These are phyloP conservation scores for Catunica adiposa DNA, from an alignment of 2,329 filamentous ascomycete species.

Conservation along the genomic window DNA sequence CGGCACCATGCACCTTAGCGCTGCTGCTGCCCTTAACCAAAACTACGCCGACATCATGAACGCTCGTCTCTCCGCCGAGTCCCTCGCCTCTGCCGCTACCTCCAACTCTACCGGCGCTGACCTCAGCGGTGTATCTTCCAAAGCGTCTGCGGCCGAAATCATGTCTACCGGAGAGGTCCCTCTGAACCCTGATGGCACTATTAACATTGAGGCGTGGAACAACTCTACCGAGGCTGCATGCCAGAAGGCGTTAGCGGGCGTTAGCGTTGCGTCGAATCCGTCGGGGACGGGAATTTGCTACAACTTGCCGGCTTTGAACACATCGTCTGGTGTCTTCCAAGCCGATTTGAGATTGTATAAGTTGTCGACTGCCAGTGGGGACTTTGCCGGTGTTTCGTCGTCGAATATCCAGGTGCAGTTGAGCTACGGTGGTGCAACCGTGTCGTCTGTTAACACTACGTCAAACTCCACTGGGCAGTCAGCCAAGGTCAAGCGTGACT, in stretches of 20 bases:
- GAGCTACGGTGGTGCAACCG: constrained; percentile 37
- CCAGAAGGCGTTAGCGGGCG: constrained; percentile 32
- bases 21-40: constrained; percentile 12
- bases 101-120: neutral
- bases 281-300: constrained; percentile 70
- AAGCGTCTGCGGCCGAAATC: neutral
- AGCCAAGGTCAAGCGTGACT: constrained; percentile 12
- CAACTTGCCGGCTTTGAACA: constrained; percentile 58
- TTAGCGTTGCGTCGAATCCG: constrained; percentile 49
- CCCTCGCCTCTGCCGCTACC: neutral
- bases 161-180: constrained; percentile 17
- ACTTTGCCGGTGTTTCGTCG: constrained; percentile 34
- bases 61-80: constrained; percentile 4
- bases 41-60: constrained; percentile 14
- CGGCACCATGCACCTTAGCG: constrained; percentile 8
- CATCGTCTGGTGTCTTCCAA: constrained; percentile 51
- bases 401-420: constrained; percentile 39
- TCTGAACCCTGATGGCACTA: constrained; percentile 27
- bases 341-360: constrained; percentile 63
- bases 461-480: constrained; percentile 17
- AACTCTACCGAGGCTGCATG: constrained; percentile 41
- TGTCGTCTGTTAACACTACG: constrained; percentile 26
- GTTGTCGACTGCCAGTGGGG: constrained; percentile 40
- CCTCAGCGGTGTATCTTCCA: constrained; percentile 2
- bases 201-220: constrained; percentile 42